Conservation (phyloP, 2,329 filamentous ascomycete species). For the Curvularia spicifera region DNA sequence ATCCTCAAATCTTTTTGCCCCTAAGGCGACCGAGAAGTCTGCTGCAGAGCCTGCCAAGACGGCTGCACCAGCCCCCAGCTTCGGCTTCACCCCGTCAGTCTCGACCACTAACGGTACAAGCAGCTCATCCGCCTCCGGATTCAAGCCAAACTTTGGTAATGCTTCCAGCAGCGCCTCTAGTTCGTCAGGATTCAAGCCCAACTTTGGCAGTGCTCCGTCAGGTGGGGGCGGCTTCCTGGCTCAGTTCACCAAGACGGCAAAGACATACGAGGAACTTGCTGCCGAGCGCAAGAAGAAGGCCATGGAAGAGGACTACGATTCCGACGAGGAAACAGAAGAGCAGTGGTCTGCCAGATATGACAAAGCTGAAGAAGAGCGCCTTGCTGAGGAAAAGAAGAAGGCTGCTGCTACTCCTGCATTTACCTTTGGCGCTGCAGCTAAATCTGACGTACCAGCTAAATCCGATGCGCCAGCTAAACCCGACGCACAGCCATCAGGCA, state of each 20-base stretch:
- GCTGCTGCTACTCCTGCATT: constrained; percentile 31
- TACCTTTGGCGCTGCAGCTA: constrained; percentile 18
- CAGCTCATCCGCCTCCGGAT: constrained; percentile 8
- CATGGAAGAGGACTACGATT: constrained; percentile 46
- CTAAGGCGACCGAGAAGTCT: constrained; percentile 17
- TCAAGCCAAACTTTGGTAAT: constrained; percentile 24
- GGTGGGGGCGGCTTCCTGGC: constrained; percentile 30
- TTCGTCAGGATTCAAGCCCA: constrained; percentile 21
- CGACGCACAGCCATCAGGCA: constrained; percentile 5
- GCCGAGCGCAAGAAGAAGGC: constrained; percentile 47
- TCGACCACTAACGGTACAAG: constrained; percentile 17
- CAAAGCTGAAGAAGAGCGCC: constrained; percentile 37
- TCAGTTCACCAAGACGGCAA: constrained; percentile 42
- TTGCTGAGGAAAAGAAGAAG: constrained; percentile 36
- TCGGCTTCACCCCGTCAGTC: constrained; percentile 26
- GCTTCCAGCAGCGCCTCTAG: constrained; percentile 9
- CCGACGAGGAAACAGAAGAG: constrained; percentile 45
- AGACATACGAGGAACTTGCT: constrained; percentile 41
- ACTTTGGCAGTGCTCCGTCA: constrained; percentile 14
- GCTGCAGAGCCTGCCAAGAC: constrained; percentile 16
- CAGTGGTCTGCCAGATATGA: constrained; percentile 45
- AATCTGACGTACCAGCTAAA: neutral
- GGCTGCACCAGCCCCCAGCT: constrained; percentile 17
- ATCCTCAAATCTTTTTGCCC: constrained; percentile 19
- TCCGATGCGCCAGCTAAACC: neutral